Percentiles rank a stretch among this genome's conserved stretches.
phyloP scores from a whole-genome alignment of 306 rosid species.

The Cicer judaicum region DNA sequence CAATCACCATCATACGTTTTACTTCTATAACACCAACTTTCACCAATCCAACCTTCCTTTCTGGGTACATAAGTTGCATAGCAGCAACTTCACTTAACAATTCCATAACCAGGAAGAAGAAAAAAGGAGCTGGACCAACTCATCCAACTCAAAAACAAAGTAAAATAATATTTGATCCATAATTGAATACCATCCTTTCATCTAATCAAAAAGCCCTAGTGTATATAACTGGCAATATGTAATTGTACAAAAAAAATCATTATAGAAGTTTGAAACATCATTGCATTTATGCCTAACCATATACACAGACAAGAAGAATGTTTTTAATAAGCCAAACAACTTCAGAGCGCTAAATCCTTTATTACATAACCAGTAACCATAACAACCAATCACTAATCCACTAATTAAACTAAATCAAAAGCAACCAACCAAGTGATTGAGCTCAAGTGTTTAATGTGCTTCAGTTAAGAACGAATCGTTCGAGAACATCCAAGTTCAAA shows the following conservation, averaged over 20 bases:
- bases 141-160: neutral
- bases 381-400: neutral
- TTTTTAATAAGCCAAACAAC: neutral
- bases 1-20: neutral
- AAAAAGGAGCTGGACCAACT: neutral
- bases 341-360: neutral
- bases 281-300: neutral
- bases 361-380: neutral
- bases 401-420: conserved; percentile 24
- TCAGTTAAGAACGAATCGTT: too few relatives aligned
- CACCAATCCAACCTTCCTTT: neutral
- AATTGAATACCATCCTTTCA: conserved; percentile 17
- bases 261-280: neutral
- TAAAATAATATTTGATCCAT: neutral
- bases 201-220: conserved; percentile 1
- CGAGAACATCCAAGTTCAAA: too few relatives aligned
- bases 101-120: neutral
- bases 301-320: too few relatives aligned
- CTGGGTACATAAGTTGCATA: neutral
- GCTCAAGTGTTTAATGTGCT: too few relatives aligned
- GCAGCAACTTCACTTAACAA: conserved; percentile 9
- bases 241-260: neutral
- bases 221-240: neutral
- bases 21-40: neutral
- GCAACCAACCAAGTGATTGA: neutral